Base-by-base conservation (phyloP, 75 land plant species). In the Sequoiadendron giganteum region DNA sequence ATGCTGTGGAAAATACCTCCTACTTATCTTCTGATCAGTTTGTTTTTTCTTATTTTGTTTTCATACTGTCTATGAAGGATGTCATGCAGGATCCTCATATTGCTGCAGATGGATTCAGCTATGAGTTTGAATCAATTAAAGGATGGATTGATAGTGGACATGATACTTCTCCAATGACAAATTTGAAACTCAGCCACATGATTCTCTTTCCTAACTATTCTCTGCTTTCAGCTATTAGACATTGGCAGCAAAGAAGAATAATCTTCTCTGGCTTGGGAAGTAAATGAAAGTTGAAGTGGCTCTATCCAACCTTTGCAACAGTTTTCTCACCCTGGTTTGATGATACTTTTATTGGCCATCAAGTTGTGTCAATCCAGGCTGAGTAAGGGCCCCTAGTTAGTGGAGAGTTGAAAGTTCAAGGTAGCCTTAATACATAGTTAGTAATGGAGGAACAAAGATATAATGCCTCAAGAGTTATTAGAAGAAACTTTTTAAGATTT, bases 71-170 rank as follows among this genome's bases (percentile, higher is more conserved):
- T 75, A 45, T 83, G 72, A 87, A 90, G 91, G 89, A 90, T 49
- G 72, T 88, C 21, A 90, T 90, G 91, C 34, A 85, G 48, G 84
- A 88, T 85, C 91, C 91, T 21, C 61, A 79, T 9, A 42, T 88
- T 25, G 91, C 91, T n/a, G 91, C 89, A 25, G 91, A 90, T 70
- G 91, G 91, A 13, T 86, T 55, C 87, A 88, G 87, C n/a, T 90
- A 90, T n/a, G 89, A 90, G 43, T 84, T 16, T 1, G 91, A 90
- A 40, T 85, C 87, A 25, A 76, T 90, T 13, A 85, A 65, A 77
- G 55, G 42, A 40, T 90, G 91, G 91, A 79, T 90, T n/a, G 88
- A 84, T 19, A 61, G 75, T 19, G 91, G 83, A 43, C 86, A 88
- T 70, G 85, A 88, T 40, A 88, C 89, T 5, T 90, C 91, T 28